These are phyloP conservation scores for Aspergillus homomorphus DNA, from an alignment of 495 filamentous ascomycete species.

Conservation along the genomic window DNA sequence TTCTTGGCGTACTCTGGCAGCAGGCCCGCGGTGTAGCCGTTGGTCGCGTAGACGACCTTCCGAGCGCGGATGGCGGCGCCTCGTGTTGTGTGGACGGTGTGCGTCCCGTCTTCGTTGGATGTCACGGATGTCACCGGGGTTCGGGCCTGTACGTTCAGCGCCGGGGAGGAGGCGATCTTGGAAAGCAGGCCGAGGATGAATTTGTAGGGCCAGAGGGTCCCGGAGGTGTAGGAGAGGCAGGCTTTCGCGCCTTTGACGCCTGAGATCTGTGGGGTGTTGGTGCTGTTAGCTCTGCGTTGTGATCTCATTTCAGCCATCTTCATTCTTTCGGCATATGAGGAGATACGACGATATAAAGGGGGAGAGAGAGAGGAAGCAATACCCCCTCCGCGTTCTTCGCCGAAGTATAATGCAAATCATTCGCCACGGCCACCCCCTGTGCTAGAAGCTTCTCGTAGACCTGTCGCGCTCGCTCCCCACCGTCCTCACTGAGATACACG, in stretches of 20 bases:
- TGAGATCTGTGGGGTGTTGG: slow-evolving; percentile 23
- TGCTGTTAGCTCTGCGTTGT: too few species aligned
- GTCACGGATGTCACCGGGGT: slow-evolving; percentile 50
- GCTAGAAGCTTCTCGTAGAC: slow-evolving; percentile 26
- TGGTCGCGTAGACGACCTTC: slow-evolving; percentile 66
- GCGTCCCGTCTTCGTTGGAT: slow-evolving; percentile 26
- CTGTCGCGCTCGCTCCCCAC: slow-evolving; percentile 24
- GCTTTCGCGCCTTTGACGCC: slow-evolving; percentile 34
- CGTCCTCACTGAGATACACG: slow-evolving; percentile 29
- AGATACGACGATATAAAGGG: neutral
- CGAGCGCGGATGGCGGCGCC: slow-evolving; percentile 48
- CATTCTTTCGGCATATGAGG: neutral
- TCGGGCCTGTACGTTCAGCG: slow-evolving; percentile 59
- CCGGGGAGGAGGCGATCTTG: slow-evolving; percentile 41
- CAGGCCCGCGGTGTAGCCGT: slow-evolving; percentile 64
- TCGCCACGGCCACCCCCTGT: slow-evolving; percentile 22
- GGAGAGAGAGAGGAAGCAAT: neutral
- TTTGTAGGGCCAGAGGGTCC: slow-evolving; percentile 64
- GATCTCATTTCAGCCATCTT: neutral
- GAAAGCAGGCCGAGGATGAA: slow-evolving; percentile 60
- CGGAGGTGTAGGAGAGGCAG: slow-evolving; percentile 45
- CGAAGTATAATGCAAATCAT: slow-evolving; percentile 30
- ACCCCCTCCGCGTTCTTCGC: slow-evolving; percentile 28
- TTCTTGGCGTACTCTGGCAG: slow-evolving; percentile 53
- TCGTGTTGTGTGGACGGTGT: slow-evolving; percentile 51